phyloP scores from a whole-genome alignment of 306 rosid genomes.

The Vachellia collinsii region DNA sequence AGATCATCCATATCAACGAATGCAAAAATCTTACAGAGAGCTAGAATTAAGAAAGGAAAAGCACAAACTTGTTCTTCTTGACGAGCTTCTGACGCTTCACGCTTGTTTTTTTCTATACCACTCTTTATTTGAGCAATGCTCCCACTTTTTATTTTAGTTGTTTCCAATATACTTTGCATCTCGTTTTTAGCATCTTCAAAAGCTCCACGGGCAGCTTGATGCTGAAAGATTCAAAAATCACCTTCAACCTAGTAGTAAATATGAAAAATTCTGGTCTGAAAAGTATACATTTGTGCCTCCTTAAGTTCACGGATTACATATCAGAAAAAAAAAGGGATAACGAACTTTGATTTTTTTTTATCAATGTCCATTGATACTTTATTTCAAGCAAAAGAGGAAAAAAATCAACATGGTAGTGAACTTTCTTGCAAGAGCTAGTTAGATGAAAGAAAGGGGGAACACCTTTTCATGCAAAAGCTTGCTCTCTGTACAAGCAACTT shows the following conservation, averaged over 20 bases:
- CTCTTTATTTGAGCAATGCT: slow-evolving; percentile 56
- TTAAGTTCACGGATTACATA: background rate
- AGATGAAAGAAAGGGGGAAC: slow-evolving; percentile 7
- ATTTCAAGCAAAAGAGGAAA: slow-evolving; percentile 20
- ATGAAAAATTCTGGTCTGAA: background rate
- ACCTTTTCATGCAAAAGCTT: slow-evolving; percentile 89
- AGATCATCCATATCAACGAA: slow-evolving; percentile 35
- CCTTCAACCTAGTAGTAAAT: slow-evolving; percentile 28
- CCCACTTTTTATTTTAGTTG: slow-evolving; percentile 53
- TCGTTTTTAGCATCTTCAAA: slow-evolving; percentile 74
- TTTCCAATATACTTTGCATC: slow-evolving; percentile 64
- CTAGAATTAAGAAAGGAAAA: slow-evolving; percentile 15
- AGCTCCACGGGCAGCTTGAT: slow-evolving; percentile 76
- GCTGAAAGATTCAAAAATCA: slow-evolving; percentile 52
- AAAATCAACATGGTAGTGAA: background rate
- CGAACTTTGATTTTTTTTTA: background rate
- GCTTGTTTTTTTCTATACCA: slow-evolving; percentile 67
- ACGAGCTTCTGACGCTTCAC: slow-evolving; percentile 66
- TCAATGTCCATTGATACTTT: slow-evolving; percentile 15
- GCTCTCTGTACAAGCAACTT: slow-evolving; percentile 73
- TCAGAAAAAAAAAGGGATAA: background rate
- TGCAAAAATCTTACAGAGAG: background rate
- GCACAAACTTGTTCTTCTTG: slow-evolving; percentile 74
- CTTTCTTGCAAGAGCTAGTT: background rate
- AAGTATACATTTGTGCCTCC: background rate